Evolutionary conservation across 768 basidiomycete species (phyloP).

Genomic region (Galerina marginata): DNA sequence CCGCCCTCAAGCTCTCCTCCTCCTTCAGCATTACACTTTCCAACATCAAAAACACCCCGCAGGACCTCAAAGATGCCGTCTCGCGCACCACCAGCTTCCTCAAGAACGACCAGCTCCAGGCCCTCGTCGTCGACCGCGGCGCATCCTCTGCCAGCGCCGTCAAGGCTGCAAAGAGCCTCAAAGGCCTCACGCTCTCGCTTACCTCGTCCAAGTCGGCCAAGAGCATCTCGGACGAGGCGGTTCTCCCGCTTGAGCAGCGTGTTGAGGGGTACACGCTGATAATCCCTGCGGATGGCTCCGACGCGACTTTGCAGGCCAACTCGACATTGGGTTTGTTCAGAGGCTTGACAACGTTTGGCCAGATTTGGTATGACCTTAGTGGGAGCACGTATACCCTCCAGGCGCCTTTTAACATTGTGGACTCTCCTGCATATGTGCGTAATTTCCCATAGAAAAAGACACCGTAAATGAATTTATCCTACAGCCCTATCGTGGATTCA

Average conservation of each 20-base stretch:
- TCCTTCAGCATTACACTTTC: conserved; percentile 49
- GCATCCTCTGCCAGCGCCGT: conserved; percentile 50
- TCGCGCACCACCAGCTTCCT: conserved; percentile 50
- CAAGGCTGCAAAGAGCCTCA: conserved; percentile 45
- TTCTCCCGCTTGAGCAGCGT: conserved; percentile 53
- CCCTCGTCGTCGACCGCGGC: conserved; percentile 66
- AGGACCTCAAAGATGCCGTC: conserved; percentile 62
- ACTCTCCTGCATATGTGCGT: conserved; percentile 71
- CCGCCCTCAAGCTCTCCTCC: conserved; percentile 39
- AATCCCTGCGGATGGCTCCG: conserved; percentile 60
- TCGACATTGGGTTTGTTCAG: conserved; percentile 72
- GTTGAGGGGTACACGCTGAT: conserved; percentile 65
- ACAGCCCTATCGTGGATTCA: conserved; percentile 75
- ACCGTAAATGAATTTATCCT: background rate
- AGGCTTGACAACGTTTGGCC: conserved; percentile 76
- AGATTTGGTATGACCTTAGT: conserved; percentile 65
- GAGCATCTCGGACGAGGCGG: conserved; percentile 61
- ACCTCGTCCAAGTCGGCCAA: conserved; percentile 35
- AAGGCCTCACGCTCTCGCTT: conserved; percentile 52
- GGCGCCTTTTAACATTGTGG: conserved; percentile 63
- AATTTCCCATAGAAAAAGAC: background rate
- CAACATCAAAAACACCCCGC: conserved; percentile 47
- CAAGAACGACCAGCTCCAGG: conserved; percentile 59
- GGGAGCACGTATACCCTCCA: conserved; percentile 59
- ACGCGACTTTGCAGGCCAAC: conserved; percentile 61